phyloP scores from a whole-genome alignment of 164 flowering plant genomes.

The Liquidambar formosana region DNA sequence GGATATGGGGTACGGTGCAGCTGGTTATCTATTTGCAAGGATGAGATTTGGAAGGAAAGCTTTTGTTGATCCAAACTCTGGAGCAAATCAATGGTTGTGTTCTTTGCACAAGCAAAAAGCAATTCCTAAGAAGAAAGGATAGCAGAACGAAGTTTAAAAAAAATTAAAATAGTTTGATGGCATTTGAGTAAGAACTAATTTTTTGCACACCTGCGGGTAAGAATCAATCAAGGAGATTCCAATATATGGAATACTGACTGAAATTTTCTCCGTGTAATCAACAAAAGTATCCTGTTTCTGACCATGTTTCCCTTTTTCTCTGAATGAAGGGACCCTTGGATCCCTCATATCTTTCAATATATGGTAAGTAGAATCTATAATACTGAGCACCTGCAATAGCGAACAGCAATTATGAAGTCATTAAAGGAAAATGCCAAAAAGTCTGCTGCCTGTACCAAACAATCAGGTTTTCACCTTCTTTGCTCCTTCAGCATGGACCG shows the following conservation, averaged over 20 bases:
- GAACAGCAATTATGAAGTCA: conserved; percentile 4
- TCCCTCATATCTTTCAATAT: conserved; percentile 47
- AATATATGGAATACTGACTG: conserved; percentile 53
- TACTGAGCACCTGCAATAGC: conserved; percentile 69
- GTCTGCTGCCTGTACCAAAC: not conserved
- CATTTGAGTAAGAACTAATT: not conserved
- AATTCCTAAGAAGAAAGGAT: conserved; percentile 60
- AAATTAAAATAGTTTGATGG: not conserved
- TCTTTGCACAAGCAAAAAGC: conserved; percentile 74
- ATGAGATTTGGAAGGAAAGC: conserved; percentile 58
- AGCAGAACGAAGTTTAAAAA: not conserved
- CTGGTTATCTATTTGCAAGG: conserved; percentile 91
- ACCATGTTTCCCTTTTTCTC: conserved; percentile 37
- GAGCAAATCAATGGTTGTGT: conserved; percentile 48
- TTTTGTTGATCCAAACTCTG: conserved; percentile 81
- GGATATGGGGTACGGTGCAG: conserved; percentile 71
- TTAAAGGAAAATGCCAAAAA: conserved; percentile 1
- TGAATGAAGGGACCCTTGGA: conserved; percentile 27
- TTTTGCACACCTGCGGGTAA: conserved; percentile 58
- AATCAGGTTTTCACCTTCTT: conserved; percentile 57
- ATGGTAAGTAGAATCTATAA: conserved; percentile 81
- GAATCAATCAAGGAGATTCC: conserved; percentile 83
- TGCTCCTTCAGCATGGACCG: conserved; percentile 89
- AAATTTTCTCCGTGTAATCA: conserved; percentile 59
- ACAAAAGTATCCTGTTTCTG: conserved; percentile 33